Evolutionary conservation across 257 asterid genomes (phyloP).

Genomic region (Nemophila menziesii): DNA sequence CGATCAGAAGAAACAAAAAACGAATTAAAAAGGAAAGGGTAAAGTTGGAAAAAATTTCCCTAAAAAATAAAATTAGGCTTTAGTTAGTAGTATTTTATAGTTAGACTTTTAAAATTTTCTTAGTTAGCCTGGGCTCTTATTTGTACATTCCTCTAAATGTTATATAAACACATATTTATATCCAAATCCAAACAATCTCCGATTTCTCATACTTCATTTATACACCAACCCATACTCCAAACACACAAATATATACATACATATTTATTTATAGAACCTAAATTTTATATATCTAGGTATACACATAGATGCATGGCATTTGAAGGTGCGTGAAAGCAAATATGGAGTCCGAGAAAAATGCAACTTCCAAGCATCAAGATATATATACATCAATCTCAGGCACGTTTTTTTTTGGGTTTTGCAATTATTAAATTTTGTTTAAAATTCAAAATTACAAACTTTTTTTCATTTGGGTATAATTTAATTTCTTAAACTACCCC

Average conservation of each 20-base stretch:
- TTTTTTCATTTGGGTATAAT: neutral
- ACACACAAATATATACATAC: too few species aligned
- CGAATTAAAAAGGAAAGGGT: too few species aligned
- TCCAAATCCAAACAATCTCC: neutral
- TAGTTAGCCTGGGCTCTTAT: too few species aligned
- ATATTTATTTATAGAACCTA: too few species aligned
- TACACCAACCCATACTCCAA: too few species aligned
- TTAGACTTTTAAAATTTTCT: too few species aligned
- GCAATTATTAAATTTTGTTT: neutral
- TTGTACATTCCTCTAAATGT: too few species aligned
- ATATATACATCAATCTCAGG: slow-evolving; percentile 41
- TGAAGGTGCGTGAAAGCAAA: slow-evolving; percentile 7
- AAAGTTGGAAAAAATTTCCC: too few species aligned
- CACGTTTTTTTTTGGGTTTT: slow-evolving; percentile 7
- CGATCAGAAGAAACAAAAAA: too few species aligned
- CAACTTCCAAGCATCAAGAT: slow-evolving; percentile 9
- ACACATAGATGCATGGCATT: slow-evolving; percentile 4
- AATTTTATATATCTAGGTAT: neutral
- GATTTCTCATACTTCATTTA: neutral
- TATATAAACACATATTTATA: too few species aligned
- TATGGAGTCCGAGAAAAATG: slow-evolving; percentile 21
- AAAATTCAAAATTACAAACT: neutral
- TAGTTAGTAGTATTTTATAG: too few species aligned
- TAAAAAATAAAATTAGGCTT: too few species aligned
- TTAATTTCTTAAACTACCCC: neutral